Evolutionary conservation across 768 basidiomycete species (phyloP), one percentile per base, ranked within the genome.

Genomic region (Sporobolomyces roseus): DNA sequence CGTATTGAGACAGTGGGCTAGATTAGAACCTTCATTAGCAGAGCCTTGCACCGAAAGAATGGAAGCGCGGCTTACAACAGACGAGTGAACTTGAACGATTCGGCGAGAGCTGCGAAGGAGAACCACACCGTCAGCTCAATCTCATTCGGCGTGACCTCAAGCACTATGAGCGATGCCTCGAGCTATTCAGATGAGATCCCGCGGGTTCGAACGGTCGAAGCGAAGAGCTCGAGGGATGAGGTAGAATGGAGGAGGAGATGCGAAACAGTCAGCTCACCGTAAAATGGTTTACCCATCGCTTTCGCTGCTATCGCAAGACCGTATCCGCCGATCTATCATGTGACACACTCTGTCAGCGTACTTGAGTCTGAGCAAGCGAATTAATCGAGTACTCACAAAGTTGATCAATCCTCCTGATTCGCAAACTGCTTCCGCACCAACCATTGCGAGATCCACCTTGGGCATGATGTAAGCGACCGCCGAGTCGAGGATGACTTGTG

Each of bases 401-500:
- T 93, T 93, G 74, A 93, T 86, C 68, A 91, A 81, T 6, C 93
- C 91, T 50, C 96, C 96, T 70, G 90, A 92, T 79, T 98, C 96
- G 8, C 96, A 94, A 32, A 99, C 93, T 12, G 93, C 96, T 81
- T 99, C 96, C 46, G 93, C 93, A 36, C 96, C 96, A 46, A 98
- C 93, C 54, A 99, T 84, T 56, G 94, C 89, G 32, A 64, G 23
- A 56, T 77, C 74, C 33, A 94, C 91, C 74, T 89, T 88, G 72
- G 94, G 91, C 89, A 99, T 97, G 74, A 91, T 86, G 80, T 97
- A 98, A 45, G 91, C 91, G 6, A 98, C 93, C 2, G 94, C 93
- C 19, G 91, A 91, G 80, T 99, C 96, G 66, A 98, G 85, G 16
- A 99, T 88, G 62, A 98, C 88, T 21, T 90, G 91, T 79, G 90